Evolutionary conservation across 108 stramenopile species (phyloP), one percentile per base, ranked within the genome.

Genomic region (Pseudonitzschia delicatissima): DNA sequence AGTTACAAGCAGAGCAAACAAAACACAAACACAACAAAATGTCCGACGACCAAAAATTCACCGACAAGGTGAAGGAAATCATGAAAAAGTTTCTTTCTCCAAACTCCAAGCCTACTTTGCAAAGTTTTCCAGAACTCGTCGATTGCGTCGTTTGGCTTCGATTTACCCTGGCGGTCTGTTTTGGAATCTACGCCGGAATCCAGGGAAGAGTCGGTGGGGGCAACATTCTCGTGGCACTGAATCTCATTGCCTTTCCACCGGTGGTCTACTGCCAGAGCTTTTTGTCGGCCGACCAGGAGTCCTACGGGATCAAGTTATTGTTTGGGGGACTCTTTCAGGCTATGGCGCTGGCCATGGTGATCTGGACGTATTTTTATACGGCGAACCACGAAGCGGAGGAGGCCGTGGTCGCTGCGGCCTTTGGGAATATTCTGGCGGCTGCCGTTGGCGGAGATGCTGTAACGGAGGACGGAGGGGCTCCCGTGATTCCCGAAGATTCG

Each of bases 301-400:
- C 63, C 15, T 91, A 82, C 59, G 70, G 61, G 1, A 76, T 66
- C 53, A 74, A 80, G 25, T 39, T 88, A 9, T 50, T 72, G 11
- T 87, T 88, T 73, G 74, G 68, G 3, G 90, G 90, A 5, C 62
- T 84, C 0, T 20, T 74, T 45, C 81, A 87, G 45, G 85, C 76
- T 17, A 47, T 88, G 37, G 85, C 85, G 0, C 65, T 87, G 40
- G 62, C 77, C 62, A 18, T 88, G 35, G 45, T 91, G 32, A 76
- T 87, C 42, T 91, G 90, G 90, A 87, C 78, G 26, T 68, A 70
- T 17, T 42, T 84, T 2, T 87, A 79, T 62, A 88, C 90, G 9
- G 36, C 12, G 26, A 15, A 55, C 6, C 77, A 86, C 60, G 67
- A 39, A 25, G 71, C 68, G 25, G 85, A 86, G 25, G 85, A 86